These are phyloP conservation scores for Penicillium sp. DNA, from an alignment of 2,329 filamentous ascomycete genomes.

Conservation along the genomic window DNA sequence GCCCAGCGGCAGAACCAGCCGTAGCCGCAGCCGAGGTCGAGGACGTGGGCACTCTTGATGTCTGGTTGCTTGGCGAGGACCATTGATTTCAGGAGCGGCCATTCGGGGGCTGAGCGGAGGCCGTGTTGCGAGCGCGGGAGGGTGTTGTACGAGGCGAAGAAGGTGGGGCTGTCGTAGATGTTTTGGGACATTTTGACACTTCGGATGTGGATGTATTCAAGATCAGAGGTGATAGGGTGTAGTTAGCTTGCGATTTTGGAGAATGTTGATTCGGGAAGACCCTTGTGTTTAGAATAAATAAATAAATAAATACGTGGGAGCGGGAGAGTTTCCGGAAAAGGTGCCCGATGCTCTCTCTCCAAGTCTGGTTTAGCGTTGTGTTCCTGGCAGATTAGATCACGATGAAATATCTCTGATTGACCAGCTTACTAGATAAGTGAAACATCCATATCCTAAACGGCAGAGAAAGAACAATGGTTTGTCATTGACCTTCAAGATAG, in stretches of 20 bases:
- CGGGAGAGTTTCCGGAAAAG: neutral
- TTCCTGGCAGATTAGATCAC: no score
- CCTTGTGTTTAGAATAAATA: no score
- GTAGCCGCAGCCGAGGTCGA: conserved; percentile 55
- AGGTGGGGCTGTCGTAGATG: conserved; percentile 47
- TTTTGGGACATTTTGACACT: conserved; percentile 19
- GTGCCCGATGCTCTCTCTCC: neutral
- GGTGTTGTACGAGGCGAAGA: conserved; percentile 52
- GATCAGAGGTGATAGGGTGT: no score
- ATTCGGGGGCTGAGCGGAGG: conserved; percentile 50
- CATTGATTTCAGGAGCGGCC: conserved; percentile 49
- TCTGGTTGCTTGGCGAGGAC: conserved; percentile 33
- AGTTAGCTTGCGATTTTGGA: no score
- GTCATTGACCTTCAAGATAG: no score
- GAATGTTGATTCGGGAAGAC: no score
- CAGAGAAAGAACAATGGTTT: no score
- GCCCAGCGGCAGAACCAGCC: conserved; percentile 55
- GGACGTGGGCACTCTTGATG: conserved; percentile 37
- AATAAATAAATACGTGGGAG: no score
- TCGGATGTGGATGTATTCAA: no score
- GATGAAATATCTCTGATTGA: no score
- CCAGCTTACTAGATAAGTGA: no score
- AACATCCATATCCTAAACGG: no score
- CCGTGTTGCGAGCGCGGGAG: conserved; percentile 49
- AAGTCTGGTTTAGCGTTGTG: neutral